Base-by-base conservation (phyloP, 768 basidiomycete species). In the Hypsizygus marmoreus region DNA sequence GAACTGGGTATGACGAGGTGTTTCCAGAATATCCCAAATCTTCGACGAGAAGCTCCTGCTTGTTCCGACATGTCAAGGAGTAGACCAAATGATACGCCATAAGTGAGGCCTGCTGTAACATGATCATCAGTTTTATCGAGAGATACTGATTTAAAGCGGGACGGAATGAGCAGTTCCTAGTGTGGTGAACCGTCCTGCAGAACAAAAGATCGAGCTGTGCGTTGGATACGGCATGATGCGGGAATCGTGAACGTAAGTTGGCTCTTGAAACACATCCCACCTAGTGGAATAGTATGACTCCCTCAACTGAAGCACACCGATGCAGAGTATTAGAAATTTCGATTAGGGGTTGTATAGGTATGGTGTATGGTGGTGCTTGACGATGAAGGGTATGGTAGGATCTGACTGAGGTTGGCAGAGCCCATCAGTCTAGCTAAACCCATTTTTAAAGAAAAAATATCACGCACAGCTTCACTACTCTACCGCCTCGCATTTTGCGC, bases 401-500 rank as follows among this genome's bases (percentile, higher is more conserved):
- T n/a, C n/a, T n/a, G n/a, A n/a, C n/a, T n/a, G n/a, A n/a, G n/a
- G n/a, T n/a, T n/a, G n/a, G n/a, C n/a, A n/a, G n/a, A n/a, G n/a
- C n/a, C n/a, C n/a, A n/a, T n/a, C n/a, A 14, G 5, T 34, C 13
- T 17, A 17, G 8, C 34, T 10, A 19, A 8, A 17, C 4, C 34
- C 5, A 19, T 41, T 29, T 23, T 41, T 32, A n/a, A 43, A n/a
- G 10, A 22, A 33, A 32, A n/a, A 41, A 29, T 17, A 41, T 23
- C 13, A 29, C 2, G 14, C 19, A 4, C 13, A 13, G 13, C 26
- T 40, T 43, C 29, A 33, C 20, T n/a, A 24, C 6, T 12, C 51
- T 60, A 66, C 39, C 60, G 58, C 48, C 55, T 68, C 33, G 65
- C 48, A 29, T 65, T 66, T 41, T 68, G 64, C 11, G 57, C 60